phyloP scores from a whole-genome alignment of 2,329 filamentous ascomycete genomes.

The Microdochium trichocladiopsis region DNA sequence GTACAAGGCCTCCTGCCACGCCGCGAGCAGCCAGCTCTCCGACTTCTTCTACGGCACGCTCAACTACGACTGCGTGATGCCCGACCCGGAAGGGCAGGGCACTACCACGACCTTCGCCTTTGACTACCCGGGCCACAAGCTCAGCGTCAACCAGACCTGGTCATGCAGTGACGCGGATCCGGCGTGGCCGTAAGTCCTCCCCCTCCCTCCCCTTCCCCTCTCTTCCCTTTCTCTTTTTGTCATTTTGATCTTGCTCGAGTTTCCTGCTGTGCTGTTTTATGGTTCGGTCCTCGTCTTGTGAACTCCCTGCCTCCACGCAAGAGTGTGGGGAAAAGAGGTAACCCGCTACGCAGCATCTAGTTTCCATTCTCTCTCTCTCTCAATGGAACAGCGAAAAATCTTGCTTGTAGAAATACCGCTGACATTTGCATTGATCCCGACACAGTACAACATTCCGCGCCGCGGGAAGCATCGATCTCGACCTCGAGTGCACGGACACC shows the following conservation, averaged over 20 bases:
- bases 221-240: neutral
- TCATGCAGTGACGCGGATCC: slow-evolving; percentile 31
- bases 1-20: slow-evolving; percentile 29
- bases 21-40: slow-evolving; percentile 29
- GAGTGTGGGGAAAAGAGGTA: no score
- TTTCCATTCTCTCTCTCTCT: no score
- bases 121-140: slow-evolving; percentile 21
- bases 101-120: slow-evolving; percentile 34
- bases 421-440: neutral
- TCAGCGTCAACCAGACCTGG: slow-evolving; percentile 43
- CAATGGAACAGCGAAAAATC: no score
- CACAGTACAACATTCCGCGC: slow-evolving; percentile 22
- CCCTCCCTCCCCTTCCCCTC: neutral
- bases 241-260: neutral
- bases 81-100: slow-evolving; percentile 17
- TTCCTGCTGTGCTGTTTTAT: no score
- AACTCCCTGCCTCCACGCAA: no score
- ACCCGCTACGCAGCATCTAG: no score
- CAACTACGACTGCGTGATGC: slow-evolving; percentile 31
- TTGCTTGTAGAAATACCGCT: no score
- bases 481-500: slow-evolving; percentile 24
- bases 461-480: slow-evolving; percentile 22
- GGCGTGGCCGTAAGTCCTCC: slow-evolving; percentile 24
- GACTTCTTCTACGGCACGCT: slow-evolving; percentile 44
- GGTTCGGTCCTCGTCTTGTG: no score